Base-by-base conservation (phyloP, 179 eudicot genomes). In the Gypsophila paniculata region DNA sequence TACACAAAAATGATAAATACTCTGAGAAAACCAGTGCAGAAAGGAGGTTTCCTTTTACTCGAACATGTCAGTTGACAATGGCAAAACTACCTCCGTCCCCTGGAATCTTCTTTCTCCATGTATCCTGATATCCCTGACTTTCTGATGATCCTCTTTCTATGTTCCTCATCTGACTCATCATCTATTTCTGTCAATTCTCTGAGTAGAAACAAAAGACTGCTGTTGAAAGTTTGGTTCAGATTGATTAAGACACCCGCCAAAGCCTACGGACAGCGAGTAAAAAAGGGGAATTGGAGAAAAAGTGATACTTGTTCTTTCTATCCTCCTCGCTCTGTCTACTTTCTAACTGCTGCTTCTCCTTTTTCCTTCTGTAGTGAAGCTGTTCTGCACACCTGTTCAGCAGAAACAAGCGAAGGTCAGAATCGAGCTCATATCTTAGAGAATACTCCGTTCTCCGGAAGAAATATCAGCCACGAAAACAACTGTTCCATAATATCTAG, bases 331-430 rank as follows among this genome's bases (percentile, higher is more conserved):
- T 83, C 80, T 78, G 88, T 61, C 77, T 78, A 75, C 54, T 75
- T 76, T 81, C 84, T 64, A 74, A 64, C 69, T 71, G 74, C 74
- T 87, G 85, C 82, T 86, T 84, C 79, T 93, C 95, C 76, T 81
- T 90, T 64, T 74, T 81, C 70, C 83, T 87, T 76, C 83, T 87
- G 76, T 89, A 88, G 69, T 84, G 83, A 57, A 94, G 96, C 86
- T 90, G 91, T 78, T 89, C 96, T 61, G 97, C 91, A 79, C 99
- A 94, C 77, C 99, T 93, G 68, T 69, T 51, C 18, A 68, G 46
- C 42, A 72, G 64, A 61, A 61, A 60, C n/a, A 10, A 13, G 23
- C 29, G 25, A 67, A 65, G 53, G 46, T 51, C 59, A 8, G 64
- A 63, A 44, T 13, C 8, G n/a, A 25, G 46, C 14, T 39, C 51